A percentile compares a stretch with the other conserved stretches of the same genome.
These are phyloP conservation scores for Corylus heterophylla DNA, from an alignment of 306 rosid species.

Conservation along the genomic window DNA sequence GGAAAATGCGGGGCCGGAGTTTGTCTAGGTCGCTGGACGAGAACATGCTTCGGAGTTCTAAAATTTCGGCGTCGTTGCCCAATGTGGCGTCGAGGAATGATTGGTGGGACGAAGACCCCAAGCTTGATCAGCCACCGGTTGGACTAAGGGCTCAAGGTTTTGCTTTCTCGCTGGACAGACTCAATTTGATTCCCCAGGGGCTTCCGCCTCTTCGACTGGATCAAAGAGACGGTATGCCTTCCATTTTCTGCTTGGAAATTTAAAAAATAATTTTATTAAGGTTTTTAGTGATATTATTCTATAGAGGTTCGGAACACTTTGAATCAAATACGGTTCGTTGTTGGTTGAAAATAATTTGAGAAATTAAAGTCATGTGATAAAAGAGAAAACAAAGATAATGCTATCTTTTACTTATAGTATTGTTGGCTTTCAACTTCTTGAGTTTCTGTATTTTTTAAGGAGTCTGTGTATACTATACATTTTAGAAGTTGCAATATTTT, in stretches of 20 bases:
- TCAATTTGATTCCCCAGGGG: conserved; percentile 47
- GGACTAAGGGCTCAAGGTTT: conserved; percentile 32
- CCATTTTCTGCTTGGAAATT: not conserved
- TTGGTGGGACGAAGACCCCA: conserved; percentile 40
- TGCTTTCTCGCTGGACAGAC: conserved; percentile 54
- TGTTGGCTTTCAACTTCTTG: not conserved
- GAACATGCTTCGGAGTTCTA: conserved; percentile 28
- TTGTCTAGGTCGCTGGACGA: conserved; percentile 48
- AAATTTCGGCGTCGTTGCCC: conserved; percentile 68
- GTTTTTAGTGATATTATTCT: not conserved
- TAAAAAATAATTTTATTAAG: not conserved
- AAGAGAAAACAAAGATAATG: not conserved
- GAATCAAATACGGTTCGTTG: not conserved
- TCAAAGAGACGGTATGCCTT: conserved; percentile 39
- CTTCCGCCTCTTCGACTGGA: conserved; percentile 52
- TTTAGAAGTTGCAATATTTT: not conserved
- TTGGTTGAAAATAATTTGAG: not conserved
- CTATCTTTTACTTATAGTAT: not conserved
- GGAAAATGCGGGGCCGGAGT: conserved; percentile 28
- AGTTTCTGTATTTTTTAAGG: not conserved
- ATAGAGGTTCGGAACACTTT: not conserved
- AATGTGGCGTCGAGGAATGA: conserved; percentile 44
- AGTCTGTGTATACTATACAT: not conserved
- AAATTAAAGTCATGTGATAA: not conserved
- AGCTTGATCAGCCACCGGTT: conserved; percentile 9